Evolutionary conservation across 2,329 filamentous ascomycete species (phyloP), one percentile per base, ranked within the genome.

Genomic region (Talaromyces sp.): DNA sequence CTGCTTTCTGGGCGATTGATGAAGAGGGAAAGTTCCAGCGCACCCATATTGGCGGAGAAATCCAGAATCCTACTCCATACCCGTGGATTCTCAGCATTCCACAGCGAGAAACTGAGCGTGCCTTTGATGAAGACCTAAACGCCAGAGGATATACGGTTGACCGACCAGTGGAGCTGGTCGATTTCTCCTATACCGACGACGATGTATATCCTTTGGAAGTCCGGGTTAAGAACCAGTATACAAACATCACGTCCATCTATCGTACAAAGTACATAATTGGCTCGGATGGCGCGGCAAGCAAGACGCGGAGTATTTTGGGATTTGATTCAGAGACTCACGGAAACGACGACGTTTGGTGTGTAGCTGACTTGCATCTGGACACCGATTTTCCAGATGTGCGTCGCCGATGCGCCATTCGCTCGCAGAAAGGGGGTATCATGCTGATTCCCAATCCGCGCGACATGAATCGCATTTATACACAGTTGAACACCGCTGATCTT

Each of bases 251-350:
- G 14, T 43, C 41, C 13, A 58, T 31, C 21, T 58, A 49, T 21
- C 43, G n/a, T 27, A 27, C 43, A 17, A 58, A 58, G 43, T 58
- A 58, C 24, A 58, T 58, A n/a, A 49, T 58, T 21, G 55, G 35
- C 2, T 27, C 38, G 4, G 55, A 58, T 19, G 43, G 38, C 9
- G 35, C 38, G 26, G 24, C 41, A 26, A 50, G 43, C 55, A 35
- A 26, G 11, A 49, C 26, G 14, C 9, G 32, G 21, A n/a, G 17
- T 17, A 26, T 35, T 17, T 27, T 56, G 5, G 27, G 52, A 38
- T 55, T 32, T 21, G 21, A 26, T 26, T 50, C 46, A 26, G 9
- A 50, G 27, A 55, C 52, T 7, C 27, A 43, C 11, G 54, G 27
- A 19, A 38, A 41, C 32, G 54, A 41, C 26, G 54, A 27, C 32